Percentiles rank a stretch among this genome's conserved stretches.
Conservation (phyloP, 2,329 filamentous ascomycete species). For the Colletotrichum destructivum region DNA sequence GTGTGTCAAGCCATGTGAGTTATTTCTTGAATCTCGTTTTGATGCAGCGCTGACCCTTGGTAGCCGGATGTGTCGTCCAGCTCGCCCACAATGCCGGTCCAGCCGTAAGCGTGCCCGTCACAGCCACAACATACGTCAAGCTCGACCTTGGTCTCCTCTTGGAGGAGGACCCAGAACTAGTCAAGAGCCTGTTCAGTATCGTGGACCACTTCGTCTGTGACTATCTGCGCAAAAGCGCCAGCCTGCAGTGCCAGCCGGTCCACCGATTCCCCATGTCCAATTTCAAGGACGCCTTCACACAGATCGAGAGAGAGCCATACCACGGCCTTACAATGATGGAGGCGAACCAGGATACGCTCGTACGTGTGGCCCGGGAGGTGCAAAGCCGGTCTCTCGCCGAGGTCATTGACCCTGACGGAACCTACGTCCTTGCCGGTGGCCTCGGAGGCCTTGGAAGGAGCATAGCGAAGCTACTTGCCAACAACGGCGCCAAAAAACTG, state of each 20-base stretch:
- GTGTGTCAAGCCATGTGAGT: constrained; percentile 56
- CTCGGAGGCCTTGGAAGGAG: constrained; percentile 70
- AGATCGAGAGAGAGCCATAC: constrained; percentile 43
- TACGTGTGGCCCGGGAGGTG: constrained; percentile 46
- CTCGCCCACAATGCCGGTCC: constrained; percentile 47
- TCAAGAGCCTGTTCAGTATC: constrained; percentile 48
- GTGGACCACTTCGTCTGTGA: constrained; percentile 37
- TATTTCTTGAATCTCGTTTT: constrained; percentile 37
- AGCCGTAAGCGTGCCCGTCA: constrained; percentile 36
- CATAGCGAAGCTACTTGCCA: constrained; percentile 66
- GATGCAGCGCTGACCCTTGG: constrained; percentile 33
- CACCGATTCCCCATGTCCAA: constrained; percentile 41
- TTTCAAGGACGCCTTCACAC: constrained; percentile 48
- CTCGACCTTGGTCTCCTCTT: constrained; percentile 54
- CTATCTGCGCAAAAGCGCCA: neutral
- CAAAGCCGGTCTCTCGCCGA: constrained; percentile 48
- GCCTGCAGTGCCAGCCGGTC: constrained; percentile 24
- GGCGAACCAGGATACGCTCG: constrained; percentile 32
- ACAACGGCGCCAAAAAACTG: constrained; percentile 65
- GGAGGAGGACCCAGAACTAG: constrained; percentile 51
- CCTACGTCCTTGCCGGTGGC: constrained; percentile 71
- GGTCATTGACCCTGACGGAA: constrained; percentile 54
- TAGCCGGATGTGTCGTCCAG: constrained; percentile 54
- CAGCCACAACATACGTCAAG: constrained; percentile 47
- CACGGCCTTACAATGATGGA: constrained; percentile 32